Evolutionary conservation across 2,329 filamentous ascomycete species (phyloP).

Genomic region (Diaporthe sp.): DNA sequence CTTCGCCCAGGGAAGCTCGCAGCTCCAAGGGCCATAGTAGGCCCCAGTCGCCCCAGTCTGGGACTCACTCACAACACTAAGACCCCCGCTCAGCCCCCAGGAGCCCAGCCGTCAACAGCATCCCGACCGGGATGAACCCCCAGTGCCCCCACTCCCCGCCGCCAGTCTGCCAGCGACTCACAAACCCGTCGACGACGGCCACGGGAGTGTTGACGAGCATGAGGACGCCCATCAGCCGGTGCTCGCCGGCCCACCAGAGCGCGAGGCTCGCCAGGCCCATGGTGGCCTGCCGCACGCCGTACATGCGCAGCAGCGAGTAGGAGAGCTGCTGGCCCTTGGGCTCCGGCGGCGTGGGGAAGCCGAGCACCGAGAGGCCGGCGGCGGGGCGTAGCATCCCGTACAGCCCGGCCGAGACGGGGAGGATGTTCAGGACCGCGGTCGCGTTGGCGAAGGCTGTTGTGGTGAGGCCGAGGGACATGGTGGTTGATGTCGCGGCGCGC

Average conservation of each 20-base stretch:
- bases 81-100: not conserved
- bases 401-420: not conserved
- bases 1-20: too few species aligned
- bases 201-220: slow-evolving; percentile 8
- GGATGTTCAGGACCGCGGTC: not conserved
- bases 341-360: not conserved
- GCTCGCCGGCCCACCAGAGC: slow-evolving; percentile 10
- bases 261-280: slow-evolving; percentile 1
- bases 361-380: not conserved
- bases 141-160: slow-evolving; percentile 21
- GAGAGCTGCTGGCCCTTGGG: not conserved
- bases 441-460: slow-evolving; percentile 18
- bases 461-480: not conserved
- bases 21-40: not conserved
- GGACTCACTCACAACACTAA: not conserved
- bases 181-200: not conserved
- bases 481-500: too few species aligned
- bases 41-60: too few species aligned
- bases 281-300: not conserved
- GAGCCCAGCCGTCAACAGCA: slow-evolving; percentile 3
- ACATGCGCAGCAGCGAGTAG: not conserved
- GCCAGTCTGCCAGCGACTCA: not conserved
- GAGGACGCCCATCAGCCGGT: slow-evolving; percentile 17
- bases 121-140: not conserved
- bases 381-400: not conserved